Conservation (phyloP, 352 stramenopile genomes). For the Nothophytophthora sp. region DNA sequence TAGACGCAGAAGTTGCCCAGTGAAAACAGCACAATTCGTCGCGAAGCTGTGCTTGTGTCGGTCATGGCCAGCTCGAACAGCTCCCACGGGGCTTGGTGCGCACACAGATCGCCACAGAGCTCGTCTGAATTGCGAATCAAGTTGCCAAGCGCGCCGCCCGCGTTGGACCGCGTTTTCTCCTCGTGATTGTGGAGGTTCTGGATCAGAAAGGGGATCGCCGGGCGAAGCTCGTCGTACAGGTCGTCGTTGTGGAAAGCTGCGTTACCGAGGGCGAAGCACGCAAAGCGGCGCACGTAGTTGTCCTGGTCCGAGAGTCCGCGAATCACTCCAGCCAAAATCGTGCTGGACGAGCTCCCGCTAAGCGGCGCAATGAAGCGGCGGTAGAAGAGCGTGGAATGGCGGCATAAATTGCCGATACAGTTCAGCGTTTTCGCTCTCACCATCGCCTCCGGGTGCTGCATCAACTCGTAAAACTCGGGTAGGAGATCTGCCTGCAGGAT, state of each 20-base stretch:
- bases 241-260: conserved; percentile 88
- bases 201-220: conserved; percentile 66
- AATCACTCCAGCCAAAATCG: conserved; percentile 65
- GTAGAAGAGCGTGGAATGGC: conserved; percentile 92
- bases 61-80: conserved; percentile 72
- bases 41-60: conserved; percentile 60
- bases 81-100: conserved; percentile 51
- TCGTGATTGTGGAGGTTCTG: conserved; percentile 75
- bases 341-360: conserved; percentile 13
- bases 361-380: conserved; percentile 41
- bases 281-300: conserved; percentile 89
- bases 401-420: conserved; percentile 92
- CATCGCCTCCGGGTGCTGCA: conserved; percentile 66
- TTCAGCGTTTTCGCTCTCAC: conserved; percentile 90
- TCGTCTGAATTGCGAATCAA: conserved; percentile 89
- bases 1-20: conserved; percentile 91
- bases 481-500: conserved; percentile 62
- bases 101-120: conserved; percentile 71
- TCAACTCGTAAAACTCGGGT: conserved; percentile 52
- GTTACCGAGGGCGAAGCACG: conserved; percentile 95
- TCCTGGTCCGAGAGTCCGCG: conserved; percentile 60
- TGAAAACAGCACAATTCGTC: conserved; percentile 91
- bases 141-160: conserved; percentile 91
- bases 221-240: conserved; percentile 73
- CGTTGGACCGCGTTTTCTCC: conserved; percentile 93